Percentiles rank a stretch among this genome's conserved stretches.
Conservation (phyloP, 179 eudicot species). For the Drosera spatulata region DNA sequence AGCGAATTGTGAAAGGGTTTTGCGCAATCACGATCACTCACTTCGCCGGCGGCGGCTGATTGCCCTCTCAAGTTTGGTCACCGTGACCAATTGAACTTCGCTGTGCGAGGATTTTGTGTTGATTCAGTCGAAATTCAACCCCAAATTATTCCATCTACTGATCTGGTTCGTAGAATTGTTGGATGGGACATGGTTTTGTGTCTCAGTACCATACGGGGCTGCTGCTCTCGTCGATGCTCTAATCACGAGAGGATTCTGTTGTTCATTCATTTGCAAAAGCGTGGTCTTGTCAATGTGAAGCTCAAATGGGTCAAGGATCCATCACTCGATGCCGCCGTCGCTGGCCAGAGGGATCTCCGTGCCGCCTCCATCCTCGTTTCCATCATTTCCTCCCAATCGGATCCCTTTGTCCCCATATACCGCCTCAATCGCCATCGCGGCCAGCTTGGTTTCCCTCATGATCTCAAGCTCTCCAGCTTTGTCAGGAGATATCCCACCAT, state of each 20-base stretch:
- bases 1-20: too few relatives aligned
- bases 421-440: conserved; percentile 40
- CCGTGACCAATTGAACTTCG: too few relatives aligned
- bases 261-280: conserved; percentile 37
- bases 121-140: too few relatives aligned
- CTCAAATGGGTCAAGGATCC: conserved; percentile 80
- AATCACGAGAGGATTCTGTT: conserved; percentile 6
- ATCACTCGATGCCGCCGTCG: conserved; percentile 55
- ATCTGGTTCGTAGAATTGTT: too few relatives aligned
- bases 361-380: conserved; percentile 50
- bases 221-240: conserved; percentile 2
- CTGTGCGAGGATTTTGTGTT: too few relatives aligned
- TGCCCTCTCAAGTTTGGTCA: too few relatives aligned
- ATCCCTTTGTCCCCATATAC: conserved; percentile 41
- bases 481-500: conserved; percentile 67
- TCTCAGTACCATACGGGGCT: too few relatives aligned
- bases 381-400: conserved; percentile 37
- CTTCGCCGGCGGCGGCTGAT: too few relatives aligned
- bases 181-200: too few relatives aligned
- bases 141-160: too few relatives aligned
- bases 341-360: conserved; percentile 47
- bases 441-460: conserved; percentile 55
- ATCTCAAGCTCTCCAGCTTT: conserved; percentile 55
- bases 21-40: too few relatives aligned
- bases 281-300: conserved; percentile 59